Evolutionary conservation across 2,329 filamentous ascomycete genomes (phyloP).

Genomic region (Colletotrichum trifolii): DNA sequence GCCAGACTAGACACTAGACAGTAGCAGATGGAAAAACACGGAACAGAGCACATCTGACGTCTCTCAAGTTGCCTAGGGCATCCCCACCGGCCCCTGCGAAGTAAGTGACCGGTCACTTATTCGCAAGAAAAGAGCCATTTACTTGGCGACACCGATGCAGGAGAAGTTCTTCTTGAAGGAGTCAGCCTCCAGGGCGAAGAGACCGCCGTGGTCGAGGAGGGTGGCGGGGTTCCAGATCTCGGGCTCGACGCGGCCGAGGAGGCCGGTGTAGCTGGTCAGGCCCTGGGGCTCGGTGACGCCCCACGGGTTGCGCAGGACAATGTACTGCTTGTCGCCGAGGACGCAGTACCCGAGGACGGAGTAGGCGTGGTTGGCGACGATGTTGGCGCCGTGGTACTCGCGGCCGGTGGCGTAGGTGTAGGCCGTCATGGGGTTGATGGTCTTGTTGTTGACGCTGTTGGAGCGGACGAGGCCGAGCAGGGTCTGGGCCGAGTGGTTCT

Average conservation of each 20-base stretch:
- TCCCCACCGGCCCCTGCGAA: neutral
- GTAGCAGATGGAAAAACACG: constrained; percentile 4
- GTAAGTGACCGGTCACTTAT: constrained; percentile 27
- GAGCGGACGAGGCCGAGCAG: constrained; percentile 52
- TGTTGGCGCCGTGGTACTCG: constrained; percentile 52
- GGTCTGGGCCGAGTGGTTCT: constrained; percentile 46
- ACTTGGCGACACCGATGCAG: constrained; percentile 42
- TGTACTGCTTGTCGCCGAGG: constrained; percentile 51
- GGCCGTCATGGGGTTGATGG: constrained; percentile 55
- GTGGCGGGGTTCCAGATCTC: constrained; percentile 50
- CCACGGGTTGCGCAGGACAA: constrained; percentile 57
- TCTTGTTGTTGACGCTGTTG: constrained; percentile 54
- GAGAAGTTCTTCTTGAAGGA: constrained; percentile 52
- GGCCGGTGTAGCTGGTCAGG: constrained; percentile 51
- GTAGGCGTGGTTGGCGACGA: constrained; percentile 59
- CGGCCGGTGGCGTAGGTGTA: constrained; percentile 53
- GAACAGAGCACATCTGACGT: neutral
- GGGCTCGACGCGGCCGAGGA: constrained; percentile 51
- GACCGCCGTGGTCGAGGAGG: constrained; percentile 49
- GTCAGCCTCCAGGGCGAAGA: constrained; percentile 49
- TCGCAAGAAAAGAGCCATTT: neutral
- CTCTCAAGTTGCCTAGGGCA: constrained; percentile 10
- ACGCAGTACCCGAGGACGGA: constrained; percentile 52
- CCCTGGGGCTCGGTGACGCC: constrained; percentile 55
- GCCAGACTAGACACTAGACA: neutral